Conservation (phyloP, 2,329 filamentous ascomycete genomes). For the Dactylella cylindrospora region DNA sequence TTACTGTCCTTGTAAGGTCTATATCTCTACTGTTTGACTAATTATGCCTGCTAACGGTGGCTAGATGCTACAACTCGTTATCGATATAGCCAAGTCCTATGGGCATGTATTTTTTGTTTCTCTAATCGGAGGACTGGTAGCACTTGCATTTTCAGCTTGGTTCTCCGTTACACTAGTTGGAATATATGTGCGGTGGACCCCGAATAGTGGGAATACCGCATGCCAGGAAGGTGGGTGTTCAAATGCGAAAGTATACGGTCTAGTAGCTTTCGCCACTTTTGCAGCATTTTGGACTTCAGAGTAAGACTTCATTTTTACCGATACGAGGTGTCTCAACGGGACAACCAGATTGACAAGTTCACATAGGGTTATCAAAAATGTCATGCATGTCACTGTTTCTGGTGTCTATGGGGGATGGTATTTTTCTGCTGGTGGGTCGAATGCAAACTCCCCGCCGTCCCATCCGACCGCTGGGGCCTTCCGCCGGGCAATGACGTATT, state of each 20-base stretch:
- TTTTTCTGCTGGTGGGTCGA: conserved; percentile 66
- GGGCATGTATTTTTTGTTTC: conserved; percentile 87
- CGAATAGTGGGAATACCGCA: conserved; percentile 57
- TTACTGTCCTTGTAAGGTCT: conserved; percentile 65
- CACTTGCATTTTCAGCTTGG: conserved; percentile 77
- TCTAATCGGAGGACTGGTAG: conserved; percentile 75
- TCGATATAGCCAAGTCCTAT: conserved; percentile 79
- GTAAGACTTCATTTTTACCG: conserved; percentile 56
- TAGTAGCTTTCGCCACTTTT: conserved; percentile 85
- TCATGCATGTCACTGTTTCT: conserved; percentile 81
- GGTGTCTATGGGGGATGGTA: conserved; percentile 95
- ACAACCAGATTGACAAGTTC: neutral
- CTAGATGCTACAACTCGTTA: conserved; percentile 76
- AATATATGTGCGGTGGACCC: conserved; percentile 78
- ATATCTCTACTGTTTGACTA: neutral
- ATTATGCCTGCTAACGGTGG: conserved; percentile 9
- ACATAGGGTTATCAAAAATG: conserved; percentile 69
- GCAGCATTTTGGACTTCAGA: conserved; percentile 93
- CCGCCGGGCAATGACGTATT: conserved; percentile 79
- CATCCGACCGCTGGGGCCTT: conserved; percentile 81
- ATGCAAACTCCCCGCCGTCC: conserved; percentile 64
- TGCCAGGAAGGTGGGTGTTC: conserved; percentile 64
- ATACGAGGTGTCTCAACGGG: neutral
- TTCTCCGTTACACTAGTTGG: conserved; percentile 82
- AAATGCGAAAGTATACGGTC: conserved; percentile 74